Percentiles rank a stretch among this genome's conserved stretches.
These are phyloP conservation scores for Populus davidiana DNA, from an alignment of 345 rosid species.

Conservation along the genomic window DNA sequence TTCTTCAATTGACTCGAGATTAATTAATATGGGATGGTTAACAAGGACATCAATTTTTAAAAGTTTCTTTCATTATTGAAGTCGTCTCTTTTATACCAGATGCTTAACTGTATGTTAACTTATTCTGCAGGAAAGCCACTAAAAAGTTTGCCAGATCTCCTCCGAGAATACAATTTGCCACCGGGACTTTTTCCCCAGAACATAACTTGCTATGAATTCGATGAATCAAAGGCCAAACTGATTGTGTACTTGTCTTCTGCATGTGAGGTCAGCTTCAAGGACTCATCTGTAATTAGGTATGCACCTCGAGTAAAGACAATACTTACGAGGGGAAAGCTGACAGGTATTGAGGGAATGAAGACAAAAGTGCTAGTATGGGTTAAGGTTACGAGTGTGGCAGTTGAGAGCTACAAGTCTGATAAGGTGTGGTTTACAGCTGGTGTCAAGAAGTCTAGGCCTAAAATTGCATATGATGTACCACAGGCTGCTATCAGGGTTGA, in stretches of 20 bases:
- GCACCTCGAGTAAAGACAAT: conserved; percentile 77
- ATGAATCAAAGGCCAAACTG: conserved; percentile 75
- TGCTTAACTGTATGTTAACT: conserved; percentile 8
- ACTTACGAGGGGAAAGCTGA: conserved; percentile 70
- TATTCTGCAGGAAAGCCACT: conserved; percentile 57
- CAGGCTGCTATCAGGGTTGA: conserved; percentile 58
- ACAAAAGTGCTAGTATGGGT: conserved; percentile 93
- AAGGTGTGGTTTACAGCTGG: conserved; percentile 96
- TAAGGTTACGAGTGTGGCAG: conserved; percentile 69
- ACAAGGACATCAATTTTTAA: not conserved
- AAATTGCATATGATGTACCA: conserved; percentile 58
- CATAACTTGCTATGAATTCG: conserved; percentile 83
- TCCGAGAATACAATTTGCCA: conserved; percentile 85
- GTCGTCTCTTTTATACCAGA: not conserved
- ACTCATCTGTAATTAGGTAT: conserved; percentile 75
- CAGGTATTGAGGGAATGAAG: conserved; percentile 90
- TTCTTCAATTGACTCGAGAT: not conserved
- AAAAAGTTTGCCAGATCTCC: conserved; percentile 79
- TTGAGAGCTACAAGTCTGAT: conserved; percentile 75
- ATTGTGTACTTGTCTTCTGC: conserved; percentile 69
- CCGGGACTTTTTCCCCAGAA: conserved; percentile 88
- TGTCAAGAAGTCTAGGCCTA: conserved; percentile 77
- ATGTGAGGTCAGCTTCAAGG: conserved; percentile 81
- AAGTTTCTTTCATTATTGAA: not conserved
- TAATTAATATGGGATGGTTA: not conserved